phyloP scores from a whole-genome alignment of 2,329 filamentous ascomycete species.

The Fusarium citri region DNA sequence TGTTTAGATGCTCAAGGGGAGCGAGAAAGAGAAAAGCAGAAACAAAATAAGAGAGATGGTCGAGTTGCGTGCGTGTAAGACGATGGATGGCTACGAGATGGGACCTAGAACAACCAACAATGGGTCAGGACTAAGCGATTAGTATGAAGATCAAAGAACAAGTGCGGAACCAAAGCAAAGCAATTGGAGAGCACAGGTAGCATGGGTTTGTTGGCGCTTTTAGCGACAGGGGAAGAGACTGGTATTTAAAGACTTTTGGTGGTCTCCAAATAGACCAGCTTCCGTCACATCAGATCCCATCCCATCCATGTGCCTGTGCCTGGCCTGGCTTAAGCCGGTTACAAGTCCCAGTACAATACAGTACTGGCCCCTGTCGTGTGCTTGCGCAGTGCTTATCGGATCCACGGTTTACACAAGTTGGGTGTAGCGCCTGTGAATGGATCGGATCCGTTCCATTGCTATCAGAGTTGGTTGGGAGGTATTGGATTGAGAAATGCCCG shows the following conservation, averaged over 20 bases:
- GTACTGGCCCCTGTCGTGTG: slow-evolving; percentile 6
- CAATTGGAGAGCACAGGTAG: slow-evolving; percentile 23
- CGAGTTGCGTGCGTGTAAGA: slow-evolving; percentile 30
- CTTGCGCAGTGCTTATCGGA: slow-evolving; percentile 33
- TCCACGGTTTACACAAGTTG: slow-evolving; percentile 34
- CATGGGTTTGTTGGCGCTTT: slow-evolving; percentile 13
- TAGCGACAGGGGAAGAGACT: slow-evolving; percentile 25
- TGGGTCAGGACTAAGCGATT: slow-evolving; percentile 42
- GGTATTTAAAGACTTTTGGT: slow-evolving; percentile 34
- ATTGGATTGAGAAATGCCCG: slow-evolving; percentile 19
- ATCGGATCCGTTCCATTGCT: slow-evolving; percentile 29
- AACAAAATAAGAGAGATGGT: slow-evolving; percentile 26
- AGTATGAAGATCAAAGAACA: slow-evolving; percentile 39
- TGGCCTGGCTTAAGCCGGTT: slow-evolving; percentile 5
- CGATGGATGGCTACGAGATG: slow-evolving; percentile 25
- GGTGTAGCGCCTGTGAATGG: slow-evolving; percentile 19
- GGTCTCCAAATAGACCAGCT: slow-evolving; percentile 16
- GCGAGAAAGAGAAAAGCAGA: slow-evolving; percentile 21
- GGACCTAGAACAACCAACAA: slow-evolving; percentile 35
- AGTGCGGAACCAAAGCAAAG: slow-evolving; percentile 22
- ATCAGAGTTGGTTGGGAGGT: slow-evolving; percentile 36
- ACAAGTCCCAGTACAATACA: slow-evolving; percentile 2
- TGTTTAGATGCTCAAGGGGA: slow-evolving; percentile 33
- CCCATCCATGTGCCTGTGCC: slow-evolving; percentile 17
- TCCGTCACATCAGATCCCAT: slow-evolving; percentile 15